Base-by-base conservation (phyloP, 1,139 yeast species). In the Lodderomyces metapsilosis region DNA sequence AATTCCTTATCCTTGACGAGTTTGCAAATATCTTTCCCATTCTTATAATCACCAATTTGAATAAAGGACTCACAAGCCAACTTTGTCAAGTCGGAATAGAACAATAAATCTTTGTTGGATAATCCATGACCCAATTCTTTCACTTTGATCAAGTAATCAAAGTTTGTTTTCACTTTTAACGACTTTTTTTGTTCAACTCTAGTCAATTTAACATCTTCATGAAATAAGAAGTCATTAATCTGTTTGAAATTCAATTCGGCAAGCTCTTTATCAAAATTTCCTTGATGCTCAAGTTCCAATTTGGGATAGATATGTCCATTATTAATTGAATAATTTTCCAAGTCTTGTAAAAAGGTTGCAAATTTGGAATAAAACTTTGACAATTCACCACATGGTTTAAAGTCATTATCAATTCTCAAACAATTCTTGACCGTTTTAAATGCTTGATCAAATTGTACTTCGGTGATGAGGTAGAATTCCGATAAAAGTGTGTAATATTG, bases 381-480 rank as follows among this genome's bases (percentile, higher is more conserved):
- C 24, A 68, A 53, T 20, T 56, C 59, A 23, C 80, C 78, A 59
- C 94, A 85, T 4, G 55, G 58, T 35, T 66, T 64, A 49, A 69
- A 73, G 43, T 85, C 95, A 52, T 86, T 84, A 57, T 88, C 87
- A 37, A 75, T 76, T 49, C 84, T 77, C 40, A 87, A 65, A 56
- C 95, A 87, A 47, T 71, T 71, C 48, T 81, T 76, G 32, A 80
- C 66, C 24, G 70, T 66, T 45, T 62, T 69, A 51, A 74, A 61
- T 0, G 87, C 76, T 34, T 66, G 66, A 16, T 72, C 75, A 48
- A 71, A 74, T 45, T 81, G 82, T 34, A 67, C 65, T 36, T 77
- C 70, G 9, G 78, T 74, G 53, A 67, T 80, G 38, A 76, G 65
- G 43, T 76, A 64, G 41, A 76, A 67, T 24, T 67, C 64, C 1